Base-by-base conservation (phyloP, 495 filamentous ascomycete species). In the Wilcoxina mikolae region DNA sequence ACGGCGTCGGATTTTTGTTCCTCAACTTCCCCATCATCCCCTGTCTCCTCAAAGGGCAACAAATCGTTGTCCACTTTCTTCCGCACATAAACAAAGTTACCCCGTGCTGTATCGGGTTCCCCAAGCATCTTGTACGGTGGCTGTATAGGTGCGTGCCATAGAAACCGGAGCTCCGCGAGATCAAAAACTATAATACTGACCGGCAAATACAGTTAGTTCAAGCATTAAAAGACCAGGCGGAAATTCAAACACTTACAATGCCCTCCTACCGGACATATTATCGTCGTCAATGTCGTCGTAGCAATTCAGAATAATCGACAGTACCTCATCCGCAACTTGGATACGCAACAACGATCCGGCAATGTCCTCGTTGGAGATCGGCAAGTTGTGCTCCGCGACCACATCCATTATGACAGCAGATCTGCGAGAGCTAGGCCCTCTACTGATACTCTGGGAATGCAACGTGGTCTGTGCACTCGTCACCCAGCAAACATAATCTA, bases 21-120 rank as follows among this genome's bases (percentile, higher is more conserved):
- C 17, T 43, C n/a, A n/a, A n/a, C n/a, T n/a, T n/a, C n/a, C n/a
- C n/a, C n/a, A n/a, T n/a, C n/a, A n/a, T n/a, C n/a, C n/a, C n/a
- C 39, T 18, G 17, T 9, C 39, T 43, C 39, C 17, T 9, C 7
- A 27, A 52, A 3, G 28, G 28, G 17, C 17, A 46, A 3, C 45
- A 26, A 9, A 23, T 43, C 42, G 12, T 39, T n/a, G 15, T 18
- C 42, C 12, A 56, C 56, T 18, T 33, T 58, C 39, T 60, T 60
- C 22, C 58, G 58, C 23, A 60, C 58, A 23, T 60, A 60, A 4
- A 56, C 58, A 35, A 60, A 52, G 20, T 56, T 56, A 41, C 58
- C 58, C 24, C 54, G 48, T 17, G 55, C 58, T n/a, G 58, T 58
- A 33, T 60, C 58, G 42, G 58, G 56, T 55, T 60, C 58, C 2